Conservation (phyloP, 176 grass and related monocot genomes). For the Tillandsia fasciculata region DNA sequence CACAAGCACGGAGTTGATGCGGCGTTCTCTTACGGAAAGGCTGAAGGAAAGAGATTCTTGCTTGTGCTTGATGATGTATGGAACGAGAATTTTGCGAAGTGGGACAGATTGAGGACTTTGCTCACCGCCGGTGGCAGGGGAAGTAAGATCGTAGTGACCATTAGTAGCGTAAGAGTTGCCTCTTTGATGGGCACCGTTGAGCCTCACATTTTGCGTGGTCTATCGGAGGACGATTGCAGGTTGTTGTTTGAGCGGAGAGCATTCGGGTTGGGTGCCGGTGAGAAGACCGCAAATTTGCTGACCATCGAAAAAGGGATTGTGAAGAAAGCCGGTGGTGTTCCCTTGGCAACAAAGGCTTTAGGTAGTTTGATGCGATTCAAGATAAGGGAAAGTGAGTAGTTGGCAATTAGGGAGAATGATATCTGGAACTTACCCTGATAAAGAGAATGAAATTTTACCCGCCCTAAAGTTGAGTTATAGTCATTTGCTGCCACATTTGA, state of each 20-base stretch:
- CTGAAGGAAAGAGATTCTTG: conserved; percentile 4
- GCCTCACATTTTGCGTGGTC: not conserved
- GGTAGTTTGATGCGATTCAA: conserved; percentile 11
- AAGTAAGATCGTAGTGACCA: conserved; percentile 29
- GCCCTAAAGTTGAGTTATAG: conserved; percentile 10
- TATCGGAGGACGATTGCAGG: conserved; percentile 4
- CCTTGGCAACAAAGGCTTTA: conserved; percentile 19
- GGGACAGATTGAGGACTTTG: conserved; percentile 15
- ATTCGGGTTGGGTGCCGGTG: not conserved
- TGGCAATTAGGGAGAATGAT: conserved; percentile 4
- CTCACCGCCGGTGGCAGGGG: not conserved
- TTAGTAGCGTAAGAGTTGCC: conserved; percentile 9
- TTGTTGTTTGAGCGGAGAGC: not conserved
- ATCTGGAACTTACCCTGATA: not conserved
- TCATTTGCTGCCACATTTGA: conserved; percentile 18
- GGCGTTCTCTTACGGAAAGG: not conserved
- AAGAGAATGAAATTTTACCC: conserved; percentile 10
- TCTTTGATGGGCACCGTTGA: conserved; percentile 1
- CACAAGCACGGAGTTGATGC: not conserved
- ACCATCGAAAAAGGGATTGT: conserved; percentile 15
- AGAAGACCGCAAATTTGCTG: not conserved
- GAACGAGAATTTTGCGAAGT: conserved; percentile 12
- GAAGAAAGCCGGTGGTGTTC: conserved; percentile 16
- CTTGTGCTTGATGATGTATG: conserved; percentile 31
- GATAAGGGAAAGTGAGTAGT: not conserved